Base-by-base conservation (phyloP, 495 filamentous ascomycete species). In the Tuber calosporum region DNA sequence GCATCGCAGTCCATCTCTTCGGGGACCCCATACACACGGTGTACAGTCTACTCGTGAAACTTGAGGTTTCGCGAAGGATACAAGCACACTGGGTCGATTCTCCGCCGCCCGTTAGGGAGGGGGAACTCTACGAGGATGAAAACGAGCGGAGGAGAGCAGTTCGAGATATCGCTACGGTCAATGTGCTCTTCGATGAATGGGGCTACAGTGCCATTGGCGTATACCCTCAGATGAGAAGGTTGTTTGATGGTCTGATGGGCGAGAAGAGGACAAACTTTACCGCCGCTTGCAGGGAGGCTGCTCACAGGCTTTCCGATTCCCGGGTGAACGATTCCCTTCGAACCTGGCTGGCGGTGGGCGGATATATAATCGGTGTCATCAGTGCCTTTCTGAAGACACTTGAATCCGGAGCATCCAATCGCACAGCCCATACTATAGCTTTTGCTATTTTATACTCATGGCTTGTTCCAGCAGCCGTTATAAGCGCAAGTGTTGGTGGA, bases 141-240 rank as follows among this genome's bases (percentile, higher is more conserved):
- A 41, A 13, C 19, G 26, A 39, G 41, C 38, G 34, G n/a, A 67
- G n/a, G 41, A 62, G 53, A 34, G 11, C 26, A 34, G 26, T 48
- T 40, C 40, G 36, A 58, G 69, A 71, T 48, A 41, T 71, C 4
- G 69, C 41, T 9, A 48, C 69, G 8, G 41, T 71, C 41, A 71
- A 71, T 36, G 69, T 39, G 1, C 36, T 71, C 26, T 71, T 71
- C 41, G 69, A 71, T 48, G 69, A 71, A 41, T 71, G 69, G 69
- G 6, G 15, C 34, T 48, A 42, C 17, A n/a, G 20, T 2, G 34
- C 69, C 15, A 3, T 34, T 4, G 17, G 2, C 0, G n/a, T 71
- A 7, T 62, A 62, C 26, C 26, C 26, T 34, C 53, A 62, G 7
- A 62, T 62, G 53, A 62, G 53, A 17, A 17, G 26, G 26, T 2